Base-by-base conservation (phyloP, 805 yeast species). In the Peterozyma xylosa region DNA sequence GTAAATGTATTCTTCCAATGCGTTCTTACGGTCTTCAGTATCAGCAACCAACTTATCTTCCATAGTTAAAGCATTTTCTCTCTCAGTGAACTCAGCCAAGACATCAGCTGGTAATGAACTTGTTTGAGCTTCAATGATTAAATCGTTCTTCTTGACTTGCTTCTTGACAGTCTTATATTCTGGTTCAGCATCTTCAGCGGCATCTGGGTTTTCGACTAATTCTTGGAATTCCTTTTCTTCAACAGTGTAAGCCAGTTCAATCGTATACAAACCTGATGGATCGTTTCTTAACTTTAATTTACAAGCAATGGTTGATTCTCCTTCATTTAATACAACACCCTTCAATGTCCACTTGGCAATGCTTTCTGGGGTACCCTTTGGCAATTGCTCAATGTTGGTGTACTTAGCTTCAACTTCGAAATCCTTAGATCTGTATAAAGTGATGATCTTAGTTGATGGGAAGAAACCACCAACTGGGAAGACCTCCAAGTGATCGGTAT, bases 11-110 rank as follows among this genome's bases (percentile, higher is more conserved):
- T 93, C 99, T 76, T 93, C 99, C 50, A 93, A 76, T 53, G 96
- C 93, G 67, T 93, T 93, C 84, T 93, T 93, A 70, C 89, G 88
- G 73, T 93, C 97, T 76, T 93, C 98, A 53, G 98, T 93, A 73
- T 93, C 98, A 54, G 95, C 95, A 53, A 93, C 97, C 57, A 91
- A 82, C 74, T 90, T 93, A 70, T 93, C 99, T 62, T 83, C 89
- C 63, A 88, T 79, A 52, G 78, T 74, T 82, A 93, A 71, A 64
- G 83, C 76, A 60, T 79, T 78, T 75, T 93, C 99, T 66, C 72
- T 71, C 76, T 93, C 98, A 50, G 84, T 75, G 53, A 73, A 75
- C 44, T 67, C 70, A 57, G 80, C 72, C 66, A 87, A 75, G 43
- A 59, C 67, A 27, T 64, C 64, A 50, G 70, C 73, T 50, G 83